A percentile compares a stretch with the other conserved stretches of the same genome.
Conservation (phyloP, 306 rosid genomes). For the Senna tora region DNA sequence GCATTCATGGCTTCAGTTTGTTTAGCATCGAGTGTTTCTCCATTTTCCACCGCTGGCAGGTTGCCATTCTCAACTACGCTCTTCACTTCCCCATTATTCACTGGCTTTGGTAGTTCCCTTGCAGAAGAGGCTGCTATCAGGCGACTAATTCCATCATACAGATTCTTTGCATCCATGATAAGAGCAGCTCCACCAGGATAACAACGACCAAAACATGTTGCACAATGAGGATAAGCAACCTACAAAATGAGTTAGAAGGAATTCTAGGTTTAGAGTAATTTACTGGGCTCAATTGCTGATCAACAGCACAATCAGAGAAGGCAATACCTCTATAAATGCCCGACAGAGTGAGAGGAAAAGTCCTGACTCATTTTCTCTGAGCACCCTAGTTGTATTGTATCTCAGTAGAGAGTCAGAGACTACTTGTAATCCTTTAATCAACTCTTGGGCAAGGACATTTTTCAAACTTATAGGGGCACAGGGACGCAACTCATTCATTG, state of each 20-base stretch:
- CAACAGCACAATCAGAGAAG: conserved; percentile 23
- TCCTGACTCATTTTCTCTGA: conserved; percentile 83
- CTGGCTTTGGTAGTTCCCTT: conserved; percentile 71
- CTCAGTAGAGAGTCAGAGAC: conserved; percentile 83
- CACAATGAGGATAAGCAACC: conserved; percentile 89
- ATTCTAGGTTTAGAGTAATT: conserved; percentile 18
- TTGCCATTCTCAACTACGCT: conserved; percentile 61
- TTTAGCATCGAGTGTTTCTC: conserved; percentile 51
- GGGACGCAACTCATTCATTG: conserved; percentile 94
- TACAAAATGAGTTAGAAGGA: conserved; percentile 39
- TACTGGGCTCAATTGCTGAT: conserved; percentile 7
- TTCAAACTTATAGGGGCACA: conserved; percentile 94
- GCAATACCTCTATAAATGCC: conserved; percentile 80
- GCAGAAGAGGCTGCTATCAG: conserved; percentile 66
- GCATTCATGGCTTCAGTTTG: conserved; percentile 43
- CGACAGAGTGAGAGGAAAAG: conserved; percentile 96
- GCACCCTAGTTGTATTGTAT: conserved; percentile 82
- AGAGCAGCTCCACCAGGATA: conserved; percentile 78
- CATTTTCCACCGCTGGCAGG: conserved; percentile 60
- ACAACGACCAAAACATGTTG: conserved; percentile 95
- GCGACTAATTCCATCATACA: conserved; percentile 75
- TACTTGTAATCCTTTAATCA: conserved; percentile 76
- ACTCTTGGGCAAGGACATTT: conserved; percentile 77
- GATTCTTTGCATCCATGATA: conserved; percentile 71
- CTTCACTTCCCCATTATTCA: conserved; percentile 53